Percentiles rank a stretch among this genome's conserved stretches.
phyloP scores from a whole-genome alignment of 2,329 filamentous ascomycete species.

The Colletotrichum costaricense region DNA sequence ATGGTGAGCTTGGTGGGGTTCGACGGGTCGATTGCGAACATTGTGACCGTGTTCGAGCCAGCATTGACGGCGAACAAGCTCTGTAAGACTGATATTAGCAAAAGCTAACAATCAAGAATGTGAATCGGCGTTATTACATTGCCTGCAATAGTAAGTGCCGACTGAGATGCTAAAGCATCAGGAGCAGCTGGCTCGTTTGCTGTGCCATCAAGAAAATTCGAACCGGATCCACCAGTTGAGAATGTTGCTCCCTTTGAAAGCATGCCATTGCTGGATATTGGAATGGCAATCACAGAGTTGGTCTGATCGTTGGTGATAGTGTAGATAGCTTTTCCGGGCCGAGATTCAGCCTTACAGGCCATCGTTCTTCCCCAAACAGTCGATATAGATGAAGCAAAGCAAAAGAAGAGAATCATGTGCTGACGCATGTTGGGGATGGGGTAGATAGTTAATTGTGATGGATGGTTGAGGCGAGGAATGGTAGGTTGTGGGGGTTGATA shows the following conservation, averaged over 20 bases:
- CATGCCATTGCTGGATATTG: conserved; percentile 58
- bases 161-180: conserved; percentile 65
- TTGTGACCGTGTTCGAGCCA: conserved; percentile 62
- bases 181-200: conserved; percentile 53
- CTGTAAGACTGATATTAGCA: conserved; percentile 42
- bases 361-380: background rate
- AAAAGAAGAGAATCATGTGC: background rate
- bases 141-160: conserved; percentile 59
- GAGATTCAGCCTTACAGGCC: background rate
- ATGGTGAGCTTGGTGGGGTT: conserved; percentile 58
- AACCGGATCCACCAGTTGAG: conserved; percentile 59
- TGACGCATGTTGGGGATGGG: no score
- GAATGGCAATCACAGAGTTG: conserved; percentile 62
- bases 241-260: conserved; percentile 55
- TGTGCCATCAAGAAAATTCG: conserved; percentile 50
- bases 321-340: conserved; percentile 56
- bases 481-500: no score
- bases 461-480: no score
- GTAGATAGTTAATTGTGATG: no score
- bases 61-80: conserved; percentile 66
- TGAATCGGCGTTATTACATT: conserved; percentile 51
- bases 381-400: background rate
- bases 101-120: background rate
- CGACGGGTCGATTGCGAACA: conserved; percentile 55
- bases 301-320: conserved; percentile 63